Conservation (phyloP, 208 protist genomes). For the Wallacemonas sp. region DNA sequence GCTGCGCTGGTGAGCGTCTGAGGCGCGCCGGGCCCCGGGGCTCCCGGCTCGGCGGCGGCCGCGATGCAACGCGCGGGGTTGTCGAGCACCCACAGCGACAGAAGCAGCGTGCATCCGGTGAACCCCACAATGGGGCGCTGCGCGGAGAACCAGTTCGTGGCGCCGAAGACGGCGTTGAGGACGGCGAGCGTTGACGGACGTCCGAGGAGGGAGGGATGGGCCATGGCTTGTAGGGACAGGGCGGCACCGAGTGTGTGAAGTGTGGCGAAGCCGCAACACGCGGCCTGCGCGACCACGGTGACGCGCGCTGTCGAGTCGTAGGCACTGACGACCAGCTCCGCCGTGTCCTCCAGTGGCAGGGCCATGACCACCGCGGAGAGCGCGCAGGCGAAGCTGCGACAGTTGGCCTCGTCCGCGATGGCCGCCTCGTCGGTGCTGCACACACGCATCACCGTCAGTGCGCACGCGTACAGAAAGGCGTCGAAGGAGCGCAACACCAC, state of each 20-base stretch:
- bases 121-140: slow-evolving; percentile 1
- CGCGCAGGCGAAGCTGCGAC: slow-evolving; percentile 2
- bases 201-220: neutral
- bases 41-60: neutral
- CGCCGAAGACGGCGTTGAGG: neutral
- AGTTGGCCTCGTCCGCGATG: neutral
- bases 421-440: neutral
- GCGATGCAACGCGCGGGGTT: slow-evolving; percentile 3
- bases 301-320: neutral
- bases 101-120: slow-evolving; percentile 11
- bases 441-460: neutral
- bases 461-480: neutral
- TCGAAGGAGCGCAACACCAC: neutral
- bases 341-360: neutral
- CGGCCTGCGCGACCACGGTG: neutral
- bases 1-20: neutral
- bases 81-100: slow-evolving; percentile 4
- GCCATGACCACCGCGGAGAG: neutral
- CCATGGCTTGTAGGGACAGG: neutral
- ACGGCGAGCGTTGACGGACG: neutral
- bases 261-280: neutral
- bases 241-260: slow-evolving; percentile 1
- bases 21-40: neutral
- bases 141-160: slow-evolving; percentile 2
- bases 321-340: neutral